Percentiles rank a stretch among this genome's conserved stretches.
Conservation (phyloP, 2,329 filamentous ascomycete species). For the Diaporthe sp. region DNA sequence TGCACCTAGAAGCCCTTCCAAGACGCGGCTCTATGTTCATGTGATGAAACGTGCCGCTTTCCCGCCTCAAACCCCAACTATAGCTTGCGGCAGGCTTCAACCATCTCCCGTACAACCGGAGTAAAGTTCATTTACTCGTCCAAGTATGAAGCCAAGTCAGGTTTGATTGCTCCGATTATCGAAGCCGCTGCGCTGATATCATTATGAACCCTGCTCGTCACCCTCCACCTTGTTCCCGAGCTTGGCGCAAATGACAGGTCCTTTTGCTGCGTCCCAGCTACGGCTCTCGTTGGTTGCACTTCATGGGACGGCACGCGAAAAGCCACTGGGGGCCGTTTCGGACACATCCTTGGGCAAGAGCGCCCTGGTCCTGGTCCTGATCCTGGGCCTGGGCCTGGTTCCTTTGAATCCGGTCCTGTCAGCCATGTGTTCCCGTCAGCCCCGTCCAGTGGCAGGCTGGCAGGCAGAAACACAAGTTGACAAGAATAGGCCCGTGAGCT, state of each 20-base stretch:
- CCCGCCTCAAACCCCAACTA: too few relatives aligned
- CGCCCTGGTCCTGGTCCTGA: background rate
- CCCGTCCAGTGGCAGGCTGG: background rate
- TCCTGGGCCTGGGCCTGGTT: too few relatives aligned
- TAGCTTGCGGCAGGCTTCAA: background rate
- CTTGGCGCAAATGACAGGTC: slow-evolving; percentile 20
- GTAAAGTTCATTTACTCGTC: background rate
- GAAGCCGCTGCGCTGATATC: slow-evolving; percentile 8
- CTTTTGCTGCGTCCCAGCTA: background rate
- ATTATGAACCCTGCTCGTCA: background rate
- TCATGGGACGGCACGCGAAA: background rate
- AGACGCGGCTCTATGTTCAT: background rate
- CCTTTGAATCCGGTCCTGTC: background rate
- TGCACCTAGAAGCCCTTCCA: background rate
- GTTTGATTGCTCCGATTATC: background rate
- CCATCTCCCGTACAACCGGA: background rate
- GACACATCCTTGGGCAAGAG: slow-evolving; percentile 1
- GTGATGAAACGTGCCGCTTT: background rate
- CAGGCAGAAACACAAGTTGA: background rate
- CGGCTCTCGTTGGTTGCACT: background rate
- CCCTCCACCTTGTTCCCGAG: background rate
- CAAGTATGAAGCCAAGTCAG: background rate
- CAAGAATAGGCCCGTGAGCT: slow-evolving; percentile 1
- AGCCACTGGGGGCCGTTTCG: slow-evolving; percentile 15
- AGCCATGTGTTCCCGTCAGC: background rate